Evolutionary conservation across 192 early-diverging fungal genomes (phyloP).

Genomic region (Backusella psychrophila): DNA sequence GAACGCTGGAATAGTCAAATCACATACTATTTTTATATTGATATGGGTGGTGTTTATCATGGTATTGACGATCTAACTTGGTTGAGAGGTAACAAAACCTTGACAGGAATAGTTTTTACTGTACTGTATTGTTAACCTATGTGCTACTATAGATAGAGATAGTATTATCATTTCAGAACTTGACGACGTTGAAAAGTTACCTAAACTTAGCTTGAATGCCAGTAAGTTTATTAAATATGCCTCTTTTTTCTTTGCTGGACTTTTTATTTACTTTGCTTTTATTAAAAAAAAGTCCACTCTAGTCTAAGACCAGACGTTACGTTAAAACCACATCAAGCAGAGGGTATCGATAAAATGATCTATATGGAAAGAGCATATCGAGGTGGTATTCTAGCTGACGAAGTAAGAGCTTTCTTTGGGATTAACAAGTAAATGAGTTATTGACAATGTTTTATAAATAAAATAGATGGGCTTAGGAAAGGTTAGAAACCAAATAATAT

Average conservation of each 20-base stretch:
- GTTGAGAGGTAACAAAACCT: slow-evolving; percentile 13
- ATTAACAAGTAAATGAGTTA: neutral
- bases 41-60: slow-evolving; percentile 12
- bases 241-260: neutral
- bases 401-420: neutral
- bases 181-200: neutral
- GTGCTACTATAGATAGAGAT: slow-evolving; percentile 19
- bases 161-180: slow-evolving; percentile 5
- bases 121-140: neutral
- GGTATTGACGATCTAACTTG: neutral
- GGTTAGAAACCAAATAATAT: slow-evolving; percentile 5
- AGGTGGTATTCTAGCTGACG: slow-evolving; percentile 28
- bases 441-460: neutral
- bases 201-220: slow-evolving; percentile 19
- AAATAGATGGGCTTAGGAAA: slow-evolving; percentile 29
- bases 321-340: slow-evolving; percentile 16
- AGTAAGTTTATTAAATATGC: slow-evolving; percentile 3
- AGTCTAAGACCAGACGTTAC: slow-evolving; percentile 8
- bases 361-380: slow-evolving; percentile 17
- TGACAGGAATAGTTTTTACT: neutral
- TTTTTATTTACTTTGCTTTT: neutral
- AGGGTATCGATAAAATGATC: slow-evolving; percentile 19
- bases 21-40: slow-evolving; percentile 9
- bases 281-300: slow-evolving; percentile 16
- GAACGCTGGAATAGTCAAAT: neutral